Conservation (phyloP, 805 yeast genomes). For the Sugiyamaella lignohabitans region DNA sequence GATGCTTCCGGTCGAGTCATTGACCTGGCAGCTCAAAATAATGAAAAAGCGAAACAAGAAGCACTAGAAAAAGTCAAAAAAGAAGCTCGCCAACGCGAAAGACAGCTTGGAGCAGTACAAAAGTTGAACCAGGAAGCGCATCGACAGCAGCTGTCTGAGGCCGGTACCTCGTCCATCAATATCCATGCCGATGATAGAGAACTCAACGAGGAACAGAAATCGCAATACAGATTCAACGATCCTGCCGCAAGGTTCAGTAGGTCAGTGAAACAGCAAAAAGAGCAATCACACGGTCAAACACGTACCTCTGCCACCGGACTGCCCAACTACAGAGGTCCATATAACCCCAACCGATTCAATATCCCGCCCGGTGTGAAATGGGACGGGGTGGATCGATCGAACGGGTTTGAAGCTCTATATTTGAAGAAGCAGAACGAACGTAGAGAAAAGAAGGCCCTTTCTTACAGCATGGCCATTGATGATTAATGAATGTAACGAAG, state of each 20-base stretch:
- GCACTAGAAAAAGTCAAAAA: conserved; percentile 21
- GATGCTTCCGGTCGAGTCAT: conserved; percentile 55
- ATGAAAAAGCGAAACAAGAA: conserved; percentile 24
- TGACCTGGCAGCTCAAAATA: conserved; percentile 37
- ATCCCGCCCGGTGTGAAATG: conserved; percentile 76
- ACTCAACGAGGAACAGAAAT: conserved; percentile 32
- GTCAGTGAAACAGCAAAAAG: conserved; percentile 13
- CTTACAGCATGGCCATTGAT: conserved; percentile 16
- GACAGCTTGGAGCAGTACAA: conserved; percentile 21
- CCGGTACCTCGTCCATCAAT: conserved; percentile 7
- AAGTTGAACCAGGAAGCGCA: conserved; percentile 27
- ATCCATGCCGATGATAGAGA: conserved; percentile 32
- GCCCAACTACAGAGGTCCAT: conserved; percentile 48
- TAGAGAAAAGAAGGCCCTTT: conserved; percentile 16
- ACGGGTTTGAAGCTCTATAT: conserved; percentile 72
- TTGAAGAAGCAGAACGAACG: conserved; percentile 32
- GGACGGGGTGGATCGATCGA: conserved; percentile 90
- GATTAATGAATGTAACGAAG: conserved; percentile 5
- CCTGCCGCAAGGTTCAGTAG: conserved; percentile 49
- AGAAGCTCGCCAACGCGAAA: conserved; percentile 15
- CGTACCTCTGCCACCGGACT: conserved; percentile 38
- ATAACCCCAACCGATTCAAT: conserved; percentile 65
- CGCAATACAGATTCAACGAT: conserved; percentile 47
- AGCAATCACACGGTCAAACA: background rate
- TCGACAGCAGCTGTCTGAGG: conserved; percentile 27